Evolutionary conservation across 2,329 filamentous ascomycete genomes (phyloP), one percentile per base, ranked within the genome.

Genomic region (Neopestalotiopsis sp.): DNA sequence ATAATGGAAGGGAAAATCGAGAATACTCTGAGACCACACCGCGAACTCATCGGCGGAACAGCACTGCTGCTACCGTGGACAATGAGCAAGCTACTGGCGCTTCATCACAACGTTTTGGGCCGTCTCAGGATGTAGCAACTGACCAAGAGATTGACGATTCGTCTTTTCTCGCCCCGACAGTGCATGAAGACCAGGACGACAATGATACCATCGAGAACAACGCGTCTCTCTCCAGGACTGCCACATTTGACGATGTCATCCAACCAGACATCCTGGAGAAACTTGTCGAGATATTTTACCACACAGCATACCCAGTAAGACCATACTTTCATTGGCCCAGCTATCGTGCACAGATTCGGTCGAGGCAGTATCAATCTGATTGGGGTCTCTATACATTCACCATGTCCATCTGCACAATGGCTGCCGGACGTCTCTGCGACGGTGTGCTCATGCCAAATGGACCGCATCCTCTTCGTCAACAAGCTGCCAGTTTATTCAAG

Each of bases 391-490:
- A 62, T 20, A 62, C 32, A 17, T 62, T 62, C 30, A 62, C 59
- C 59, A 62, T 62, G 59, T 30, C 59, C 9, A 30, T 62, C n/a
- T 62, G 59, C 12, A 62, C 59, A 40, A 62, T 62, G 59, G 59
- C 59, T 14, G 59, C 59, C 32, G 59, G 59, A 10, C 59, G 59
- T 20, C 59, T 62, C 14, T 62, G 59, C 12, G 59, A 62, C 20
- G 59, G 59, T 20, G 32, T 62, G 34, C 30, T 62, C 14, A 62
- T 62, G 59, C 59, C 59, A 20, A 62, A 30, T 12, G 59, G 59
- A 17, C 59, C 34, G 9, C 59, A 62, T 12, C 59, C 59, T 62
- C 32, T 62, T 17, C 59, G 59, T 20, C 30, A 34, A 30, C 59
- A 62, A 40, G 59, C 59, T 38, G 59, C 59, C 17, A 40, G 13